Conservation (phyloP, 2,329 filamentous ascomycete genomes). For the Calonectria pauciramosa region DNA sequence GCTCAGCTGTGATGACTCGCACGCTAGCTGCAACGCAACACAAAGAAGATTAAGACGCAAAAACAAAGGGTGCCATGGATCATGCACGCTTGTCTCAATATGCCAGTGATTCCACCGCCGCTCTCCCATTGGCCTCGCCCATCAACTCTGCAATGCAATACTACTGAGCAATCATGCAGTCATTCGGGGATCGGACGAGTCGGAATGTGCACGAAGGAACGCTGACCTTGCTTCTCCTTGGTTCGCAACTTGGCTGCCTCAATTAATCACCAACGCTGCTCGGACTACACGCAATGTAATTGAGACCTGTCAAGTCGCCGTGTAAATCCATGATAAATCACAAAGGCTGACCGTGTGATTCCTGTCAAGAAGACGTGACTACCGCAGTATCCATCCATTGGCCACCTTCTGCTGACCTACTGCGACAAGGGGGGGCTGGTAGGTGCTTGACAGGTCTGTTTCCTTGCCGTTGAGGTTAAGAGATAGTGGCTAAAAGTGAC, state of each 20-base stretch:
- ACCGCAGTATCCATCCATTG: slow-evolving; percentile 16
- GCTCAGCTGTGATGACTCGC: slow-evolving; percentile 15
- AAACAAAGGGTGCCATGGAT: slow-evolving; percentile 18
- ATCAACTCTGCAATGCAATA: slow-evolving; percentile 13
- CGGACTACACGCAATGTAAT: not conserved
- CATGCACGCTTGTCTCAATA: slow-evolving; percentile 25
- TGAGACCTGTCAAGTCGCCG: slow-evolving; percentile 3
- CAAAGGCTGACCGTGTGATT: not conserved
- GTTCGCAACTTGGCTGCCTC: not conserved
- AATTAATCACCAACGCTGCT: slow-evolving; percentile 13
- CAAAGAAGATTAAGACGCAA: not conserved
- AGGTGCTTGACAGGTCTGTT: not conserved
- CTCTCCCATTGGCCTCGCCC: slow-evolving; percentile 17
- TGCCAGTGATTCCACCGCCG: slow-evolving; percentile 20
- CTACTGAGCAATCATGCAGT: slow-evolving; percentile 19
- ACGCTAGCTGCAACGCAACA: slow-evolving; percentile 16
- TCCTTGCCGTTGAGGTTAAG: not conserved
- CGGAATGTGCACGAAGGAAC: slow-evolving; percentile 14
- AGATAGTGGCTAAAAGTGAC: slow-evolving; percentile 1
- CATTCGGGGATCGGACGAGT: slow-evolving; percentile 28
- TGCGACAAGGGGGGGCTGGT: not conserved
- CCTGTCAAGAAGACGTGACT: not conserved
- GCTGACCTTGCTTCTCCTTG: slow-evolving; percentile 20
- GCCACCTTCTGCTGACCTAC: not conserved
- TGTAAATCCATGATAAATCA: not conserved